Evolutionary conservation across 768 basidiomycete species (phyloP).

Genomic region (Lepiota subincarnata): DNA sequence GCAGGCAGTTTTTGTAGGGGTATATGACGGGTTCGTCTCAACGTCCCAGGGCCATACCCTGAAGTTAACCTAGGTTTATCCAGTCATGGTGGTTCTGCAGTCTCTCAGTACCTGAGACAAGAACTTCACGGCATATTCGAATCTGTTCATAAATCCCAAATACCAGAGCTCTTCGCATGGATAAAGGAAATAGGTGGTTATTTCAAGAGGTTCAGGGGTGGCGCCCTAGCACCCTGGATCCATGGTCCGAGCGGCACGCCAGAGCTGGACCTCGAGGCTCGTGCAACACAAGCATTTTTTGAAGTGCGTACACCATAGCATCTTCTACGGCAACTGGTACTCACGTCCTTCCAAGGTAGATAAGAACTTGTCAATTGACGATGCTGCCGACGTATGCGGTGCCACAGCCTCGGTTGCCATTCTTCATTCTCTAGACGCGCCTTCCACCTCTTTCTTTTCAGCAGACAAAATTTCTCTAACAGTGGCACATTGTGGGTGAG

Average conservation of each 20-base stretch:
- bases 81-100: conserved; percentile 89
- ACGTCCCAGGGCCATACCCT: not conserved
- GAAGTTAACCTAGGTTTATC: conserved; percentile 6
- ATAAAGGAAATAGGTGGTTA: conserved; percentile 83
- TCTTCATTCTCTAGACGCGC: conserved; percentile 85
- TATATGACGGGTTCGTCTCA: conserved; percentile 79
- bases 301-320: conserved; percentile 47
- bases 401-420: conserved; percentile 90
- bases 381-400: conserved; percentile 71
- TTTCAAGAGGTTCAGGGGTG: conserved; percentile 85
- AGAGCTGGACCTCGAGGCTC: conserved; percentile 73
- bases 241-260: conserved; percentile 26
- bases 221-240: conserved; percentile 70
- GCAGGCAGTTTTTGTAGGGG: conserved; percentile 83
- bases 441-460: conserved; percentile 78
- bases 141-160: conserved; percentile 61
- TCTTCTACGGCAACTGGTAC: conserved; percentile 1
- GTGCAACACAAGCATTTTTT: conserved; percentile 84
- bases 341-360: conserved; percentile 53
- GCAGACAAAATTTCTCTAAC: conserved; percentile 74
- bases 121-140: conserved; percentile 86
- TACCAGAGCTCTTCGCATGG: conserved; percentile 75
- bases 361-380: conserved; percentile 63
- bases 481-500: conserved; percentile 89
- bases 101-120: conserved; percentile 80